These are phyloP conservation scores for Novymonas esmeraldas DNA, from an alignment of 208 protist genomes.

Conservation along the genomic window DNA sequence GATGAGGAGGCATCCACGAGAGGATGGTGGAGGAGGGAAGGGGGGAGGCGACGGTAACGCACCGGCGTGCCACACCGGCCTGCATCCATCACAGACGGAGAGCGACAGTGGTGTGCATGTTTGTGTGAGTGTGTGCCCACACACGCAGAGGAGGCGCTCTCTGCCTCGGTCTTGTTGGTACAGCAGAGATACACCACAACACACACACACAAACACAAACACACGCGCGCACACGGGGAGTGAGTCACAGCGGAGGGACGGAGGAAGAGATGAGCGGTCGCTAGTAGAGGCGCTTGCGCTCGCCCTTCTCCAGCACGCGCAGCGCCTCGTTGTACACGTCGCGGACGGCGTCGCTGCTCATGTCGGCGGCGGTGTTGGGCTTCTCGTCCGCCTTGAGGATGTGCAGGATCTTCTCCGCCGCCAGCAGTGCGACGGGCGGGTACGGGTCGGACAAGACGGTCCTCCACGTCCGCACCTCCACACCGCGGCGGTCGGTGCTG, in stretches of 20 bases:
- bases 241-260: too few relatives aligned
- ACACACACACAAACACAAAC: background rate
- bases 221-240: background rate
- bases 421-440: slow-evolving; percentile 59
- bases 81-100: too few relatives aligned
- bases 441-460: slow-evolving; percentile 64
- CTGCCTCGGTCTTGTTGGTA: too few relatives aligned
- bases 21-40: too few relatives aligned
- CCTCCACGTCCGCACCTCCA: slow-evolving; percentile 46
- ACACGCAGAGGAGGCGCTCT: too few relatives aligned
- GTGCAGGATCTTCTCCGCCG: slow-evolving; percentile 49
- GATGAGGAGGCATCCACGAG: too few relatives aligned
- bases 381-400: slow-evolving; percentile 30
- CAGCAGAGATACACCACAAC: background rate
- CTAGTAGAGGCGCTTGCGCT: slow-evolving; percentile 25
- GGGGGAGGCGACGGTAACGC: too few relatives aligned
- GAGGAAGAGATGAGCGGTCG: too few relatives aligned
- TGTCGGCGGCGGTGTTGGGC: slow-evolving; percentile 8
- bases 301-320: slow-evolving; percentile 25
- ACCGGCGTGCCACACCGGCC: too few relatives aligned
- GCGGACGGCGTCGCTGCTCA: slow-evolving; percentile 10
- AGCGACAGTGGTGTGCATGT: too few relatives aligned
- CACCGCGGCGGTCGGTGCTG: slow-evolving; percentile 25
- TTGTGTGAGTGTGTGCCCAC: too few relatives aligned
- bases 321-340: slow-evolving; percentile 25